Evolutionary conservation across 2,329 filamentous ascomycete species (phyloP).

Genomic region (Aspergillus awamori): DNA sequence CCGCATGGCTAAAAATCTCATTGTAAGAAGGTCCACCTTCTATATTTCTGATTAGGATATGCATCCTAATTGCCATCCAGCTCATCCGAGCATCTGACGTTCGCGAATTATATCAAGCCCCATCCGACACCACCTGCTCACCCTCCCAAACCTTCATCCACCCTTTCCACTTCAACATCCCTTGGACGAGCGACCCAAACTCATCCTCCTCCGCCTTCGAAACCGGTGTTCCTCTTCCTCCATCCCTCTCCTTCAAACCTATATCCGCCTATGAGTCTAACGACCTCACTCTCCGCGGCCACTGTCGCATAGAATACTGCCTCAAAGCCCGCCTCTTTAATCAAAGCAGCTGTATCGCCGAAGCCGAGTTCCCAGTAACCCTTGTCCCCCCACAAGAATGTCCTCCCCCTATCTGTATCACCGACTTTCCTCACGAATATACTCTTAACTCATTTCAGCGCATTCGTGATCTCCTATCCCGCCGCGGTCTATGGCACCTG

Average conservation of each 20-base stretch:
- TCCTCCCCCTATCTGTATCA: background rate
- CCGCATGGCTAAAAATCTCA: background rate
- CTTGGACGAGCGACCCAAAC: background rate
- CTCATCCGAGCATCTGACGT: background rate
- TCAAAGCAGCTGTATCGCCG: background rate
- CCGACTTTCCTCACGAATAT: background rate
- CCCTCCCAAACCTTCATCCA: background rate
- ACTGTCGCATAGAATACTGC: background rate
- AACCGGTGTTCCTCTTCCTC: background rate
- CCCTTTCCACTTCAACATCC: background rate
- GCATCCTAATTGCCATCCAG: background rate
- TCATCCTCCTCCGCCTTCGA: background rate
- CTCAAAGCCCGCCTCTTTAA: background rate
- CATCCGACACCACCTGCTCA: background rate
- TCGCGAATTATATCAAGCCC: background rate
- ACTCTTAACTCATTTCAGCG: background rate
- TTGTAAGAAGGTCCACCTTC: background rate
- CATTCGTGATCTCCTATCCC: background rate
- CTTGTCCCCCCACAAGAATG: background rate
- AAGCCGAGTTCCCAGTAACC: background rate
- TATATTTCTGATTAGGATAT: background rate
- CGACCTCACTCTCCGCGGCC: background rate
- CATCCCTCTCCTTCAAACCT: background rate
- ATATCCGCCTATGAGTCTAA: background rate
- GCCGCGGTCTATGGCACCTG: background rate